Percentiles rank a stretch among this genome's conserved stretches.
These are phyloP conservation scores for Heliamphora ciliata DNA, from an alignment of 179 eudicot genomes.

Conservation along the genomic window DNA sequence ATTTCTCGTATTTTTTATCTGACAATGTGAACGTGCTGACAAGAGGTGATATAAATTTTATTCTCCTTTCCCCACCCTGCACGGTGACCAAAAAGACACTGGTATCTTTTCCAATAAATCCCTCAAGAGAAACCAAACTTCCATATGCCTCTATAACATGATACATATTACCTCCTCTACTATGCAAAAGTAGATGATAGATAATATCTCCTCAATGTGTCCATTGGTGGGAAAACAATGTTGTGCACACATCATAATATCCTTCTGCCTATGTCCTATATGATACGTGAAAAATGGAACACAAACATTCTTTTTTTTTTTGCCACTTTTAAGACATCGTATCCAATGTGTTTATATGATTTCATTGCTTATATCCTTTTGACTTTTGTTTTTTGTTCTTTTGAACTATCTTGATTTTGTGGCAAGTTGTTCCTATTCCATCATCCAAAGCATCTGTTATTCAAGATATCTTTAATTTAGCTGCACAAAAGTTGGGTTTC, in stretches of 20 bases:
- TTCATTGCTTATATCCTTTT: not conserved
- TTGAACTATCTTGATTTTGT: constrained; percentile 5
- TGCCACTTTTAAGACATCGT: not conserved
- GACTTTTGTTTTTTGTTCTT: not conserved
- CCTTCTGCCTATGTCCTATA: constrained; percentile 5
- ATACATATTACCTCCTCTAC: not conserved
- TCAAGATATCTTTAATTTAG: constrained; percentile 69
- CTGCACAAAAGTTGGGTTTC: constrained; percentile 80
- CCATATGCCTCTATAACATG: not conserved
- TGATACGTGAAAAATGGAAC: not conserved
- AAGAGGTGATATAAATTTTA: not conserved
- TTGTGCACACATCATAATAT: not conserved
- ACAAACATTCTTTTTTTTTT: not conserved
- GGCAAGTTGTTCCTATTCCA: constrained; percentile 85
- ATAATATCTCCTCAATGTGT: not conserved
- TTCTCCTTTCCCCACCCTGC: not conserved
- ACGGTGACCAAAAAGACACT: not conserved
- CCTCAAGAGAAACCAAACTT: not conserved
- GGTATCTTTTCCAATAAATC: not conserved
- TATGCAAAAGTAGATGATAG: not conserved
- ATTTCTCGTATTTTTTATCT: not conserved
- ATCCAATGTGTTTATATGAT: not conserved
- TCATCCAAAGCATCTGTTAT: constrained; percentile 51
- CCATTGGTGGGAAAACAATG: not conserved
- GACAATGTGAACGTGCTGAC: not conserved